Conservation (phyloP, 1,139 yeast species). For the Pichia sp. region DNA sequence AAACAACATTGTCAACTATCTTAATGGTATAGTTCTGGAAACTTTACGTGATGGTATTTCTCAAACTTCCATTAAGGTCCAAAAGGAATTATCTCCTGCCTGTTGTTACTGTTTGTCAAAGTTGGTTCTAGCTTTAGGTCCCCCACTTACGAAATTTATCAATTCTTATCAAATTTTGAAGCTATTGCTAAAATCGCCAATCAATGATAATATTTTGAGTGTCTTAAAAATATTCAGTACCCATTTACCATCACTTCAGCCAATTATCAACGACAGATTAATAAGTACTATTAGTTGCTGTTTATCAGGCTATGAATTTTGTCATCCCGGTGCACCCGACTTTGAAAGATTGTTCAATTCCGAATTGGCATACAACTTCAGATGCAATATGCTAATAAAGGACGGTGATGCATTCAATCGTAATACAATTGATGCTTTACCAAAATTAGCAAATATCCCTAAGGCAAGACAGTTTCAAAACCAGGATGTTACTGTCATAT, state of each 20-base stretch:
- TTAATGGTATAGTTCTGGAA: conserved; percentile 71
- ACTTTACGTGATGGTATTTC: conserved; percentile 77
- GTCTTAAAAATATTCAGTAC: conserved; percentile 61
- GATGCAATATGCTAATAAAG: conserved; percentile 63
- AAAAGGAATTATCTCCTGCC: conserved; percentile 77
- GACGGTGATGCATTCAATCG: conserved; percentile 41
- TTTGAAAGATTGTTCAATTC: conserved; percentile 56
- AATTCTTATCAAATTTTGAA: conserved; percentile 70
- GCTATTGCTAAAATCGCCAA: conserved; percentile 72
- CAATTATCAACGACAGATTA: conserved; percentile 61
- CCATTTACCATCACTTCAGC: conserved; percentile 74
- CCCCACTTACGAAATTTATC: conserved; percentile 86
- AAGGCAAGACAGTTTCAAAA: conserved; percentile 32
- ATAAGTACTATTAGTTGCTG: conserved; percentile 68
- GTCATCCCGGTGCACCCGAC: conserved; percentile 85
- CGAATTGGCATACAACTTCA: conserved; percentile 63
- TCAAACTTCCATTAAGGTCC: conserved; percentile 44
- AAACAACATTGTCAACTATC: conserved; percentile 78
- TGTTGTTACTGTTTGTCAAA: conserved; percentile 85
- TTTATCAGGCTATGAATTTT: conserved; percentile 75
- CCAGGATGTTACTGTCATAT: conserved; percentile 35
- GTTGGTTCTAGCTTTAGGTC: conserved; percentile 84
- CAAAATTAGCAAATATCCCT: conserved; percentile 17
- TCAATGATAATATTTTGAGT: conserved; percentile 71
- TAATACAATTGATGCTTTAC: conserved; percentile 12